A percentile compares a stretch with the other conserved stretches of the same genome.
phyloP scores from a whole-genome alignment of 164 flowering plant genomes.

The Hamamelis virginiana region DNA sequence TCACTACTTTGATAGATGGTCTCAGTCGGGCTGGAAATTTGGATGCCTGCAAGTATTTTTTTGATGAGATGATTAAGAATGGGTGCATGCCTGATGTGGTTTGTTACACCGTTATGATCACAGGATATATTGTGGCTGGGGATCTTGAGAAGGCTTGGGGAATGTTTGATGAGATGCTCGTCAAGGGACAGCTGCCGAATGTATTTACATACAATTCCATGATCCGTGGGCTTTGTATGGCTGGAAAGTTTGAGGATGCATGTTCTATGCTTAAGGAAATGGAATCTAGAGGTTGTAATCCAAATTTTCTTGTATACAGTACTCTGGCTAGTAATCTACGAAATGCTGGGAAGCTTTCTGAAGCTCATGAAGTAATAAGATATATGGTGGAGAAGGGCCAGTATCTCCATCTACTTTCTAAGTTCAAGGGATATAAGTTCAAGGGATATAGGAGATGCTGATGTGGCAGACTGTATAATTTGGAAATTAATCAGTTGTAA shows the following conservation, averaged over 20 bases:
- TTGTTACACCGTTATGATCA: slow-evolving; percentile 85
- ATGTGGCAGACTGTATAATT: slow-evolving; percentile 4
- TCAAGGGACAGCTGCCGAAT: slow-evolving; percentile 73
- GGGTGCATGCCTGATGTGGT: slow-evolving; percentile 86
- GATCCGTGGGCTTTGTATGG: slow-evolving; percentile 87
- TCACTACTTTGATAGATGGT: slow-evolving; percentile 88
- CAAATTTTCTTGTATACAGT: slow-evolving; percentile 80
- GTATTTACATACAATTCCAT: slow-evolving; percentile 89
- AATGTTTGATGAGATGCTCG: slow-evolving; percentile 69
- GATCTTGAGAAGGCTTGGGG: slow-evolving; percentile 68
- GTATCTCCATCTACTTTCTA: slow-evolving; percentile 53
- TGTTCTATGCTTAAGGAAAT: slow-evolving; percentile 68
- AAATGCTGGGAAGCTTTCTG: slow-evolving; percentile 67
- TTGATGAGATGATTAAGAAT: slow-evolving; percentile 64
- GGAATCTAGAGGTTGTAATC: slow-evolving; percentile 80
- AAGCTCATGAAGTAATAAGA: slow-evolving; percentile 65
- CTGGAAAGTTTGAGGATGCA: slow-evolving; percentile 69
- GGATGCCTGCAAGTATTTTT: slow-evolving; percentile 75
- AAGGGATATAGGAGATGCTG: slow-evolving; percentile 54
- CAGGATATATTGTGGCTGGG: slow-evolving; percentile 60
- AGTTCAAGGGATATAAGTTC: slow-evolving; percentile 51
- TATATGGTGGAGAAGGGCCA: slow-evolving; percentile 71
- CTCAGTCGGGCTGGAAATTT: slow-evolving; percentile 85
- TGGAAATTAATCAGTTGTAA: neutral
- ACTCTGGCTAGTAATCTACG: slow-evolving; percentile 63